Evolutionary conservation across 2,329 filamentous ascomycete genomes (phyloP).

Genomic region (Gyromitra esculenta): DNA sequence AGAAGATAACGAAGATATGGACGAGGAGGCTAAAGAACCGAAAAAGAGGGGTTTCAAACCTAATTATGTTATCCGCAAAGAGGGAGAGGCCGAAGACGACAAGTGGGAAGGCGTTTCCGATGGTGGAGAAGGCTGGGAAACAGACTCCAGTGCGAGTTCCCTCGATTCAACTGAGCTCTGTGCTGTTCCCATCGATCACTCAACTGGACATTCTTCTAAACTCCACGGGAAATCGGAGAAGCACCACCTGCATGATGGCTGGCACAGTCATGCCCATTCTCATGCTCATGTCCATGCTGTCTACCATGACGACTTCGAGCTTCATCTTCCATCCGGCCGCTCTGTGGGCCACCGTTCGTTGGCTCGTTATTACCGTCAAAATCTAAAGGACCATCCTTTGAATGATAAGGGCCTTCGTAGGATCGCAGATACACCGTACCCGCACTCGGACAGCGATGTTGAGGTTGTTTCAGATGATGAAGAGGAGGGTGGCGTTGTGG

Average conservation of each 20-base stretch:
- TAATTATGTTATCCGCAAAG: constrained; percentile 64
- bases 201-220: constrained; percentile 79
- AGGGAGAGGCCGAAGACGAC: constrained; percentile 66
- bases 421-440: constrained; percentile 62
- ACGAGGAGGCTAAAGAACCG: constrained; percentile 66
- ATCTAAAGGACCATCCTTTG: constrained; percentile 84
- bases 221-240: constrained; percentile 71
- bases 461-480: constrained; percentile 63
- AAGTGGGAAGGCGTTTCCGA: constrained; percentile 66
- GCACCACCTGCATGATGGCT: constrained; percentile 79
- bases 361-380: constrained; percentile 90
- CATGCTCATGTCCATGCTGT: constrained; percentile 76
- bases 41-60: constrained; percentile 72
- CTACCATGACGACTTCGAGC: constrained; percentile 86
- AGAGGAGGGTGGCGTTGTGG: constrained; percentile 63
- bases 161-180: constrained; percentile 85
- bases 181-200: constrained; percentile 79
- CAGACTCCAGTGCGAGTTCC: constrained; percentile 88
- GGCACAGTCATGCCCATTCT: constrained; percentile 83
- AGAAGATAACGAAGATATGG: constrained; percentile 70
- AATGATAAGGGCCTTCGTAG: constrained; percentile 77
- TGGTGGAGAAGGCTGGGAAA: constrained; percentile 81
- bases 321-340: constrained; percentile 89
- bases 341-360: constrained; percentile 90
- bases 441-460: constrained; percentile 66